Evolutionary conservation across 345 rosid species (phyloP).

Genomic region (Eucalyptus regnans): DNA sequence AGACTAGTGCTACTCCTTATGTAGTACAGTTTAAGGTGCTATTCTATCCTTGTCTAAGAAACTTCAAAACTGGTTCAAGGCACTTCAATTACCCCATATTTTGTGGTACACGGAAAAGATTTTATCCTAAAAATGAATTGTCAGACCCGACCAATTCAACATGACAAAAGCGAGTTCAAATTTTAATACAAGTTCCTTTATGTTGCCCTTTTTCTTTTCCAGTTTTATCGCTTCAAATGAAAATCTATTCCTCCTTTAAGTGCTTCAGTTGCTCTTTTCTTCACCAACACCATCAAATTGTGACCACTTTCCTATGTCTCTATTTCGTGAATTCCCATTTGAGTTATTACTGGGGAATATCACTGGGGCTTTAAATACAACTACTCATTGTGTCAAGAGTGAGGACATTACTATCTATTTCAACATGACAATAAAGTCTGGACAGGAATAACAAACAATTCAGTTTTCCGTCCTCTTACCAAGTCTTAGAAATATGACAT

Average conservation of each 20-base stretch:
- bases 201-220: neutral
- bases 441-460: neutral
- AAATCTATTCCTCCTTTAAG: neutral
- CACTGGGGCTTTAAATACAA: neutral
- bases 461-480: neutral
- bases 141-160: neutral
- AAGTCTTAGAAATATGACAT: neutral
- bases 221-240: neutral
- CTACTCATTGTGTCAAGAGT: neutral
- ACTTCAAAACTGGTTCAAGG: neutral
- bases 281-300: neutral
- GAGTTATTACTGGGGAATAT: neutral
- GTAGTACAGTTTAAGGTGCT: neutral
- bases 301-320: neutral
- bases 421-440: neutral
- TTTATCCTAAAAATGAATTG: neutral
- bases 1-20: no score
- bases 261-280: neutral
- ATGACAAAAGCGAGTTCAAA: neutral
- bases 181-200: neutral
- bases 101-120: neutral
- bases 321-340: neutral
- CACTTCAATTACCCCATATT: neutral
- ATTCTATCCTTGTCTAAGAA: neutral
- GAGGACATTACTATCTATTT: neutral